Conservation (phyloP, 306 rosid species). For the Cyclanthera cordifolia region DNA sequence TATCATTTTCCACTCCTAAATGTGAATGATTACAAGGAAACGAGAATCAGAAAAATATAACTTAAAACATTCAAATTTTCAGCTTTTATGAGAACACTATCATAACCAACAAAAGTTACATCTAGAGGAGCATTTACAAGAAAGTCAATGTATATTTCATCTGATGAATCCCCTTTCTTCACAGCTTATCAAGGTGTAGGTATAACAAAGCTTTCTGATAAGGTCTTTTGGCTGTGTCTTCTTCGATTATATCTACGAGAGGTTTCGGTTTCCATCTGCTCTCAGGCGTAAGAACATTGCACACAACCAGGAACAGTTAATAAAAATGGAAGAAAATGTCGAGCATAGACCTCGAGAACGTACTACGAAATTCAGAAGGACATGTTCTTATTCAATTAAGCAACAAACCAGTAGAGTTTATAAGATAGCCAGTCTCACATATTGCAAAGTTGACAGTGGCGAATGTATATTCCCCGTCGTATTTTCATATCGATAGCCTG, state of each 20-base stretch:
- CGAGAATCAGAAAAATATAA: too few species aligned
- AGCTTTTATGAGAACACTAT: not conserved
- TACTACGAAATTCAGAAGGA: too few species aligned
- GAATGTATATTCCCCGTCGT: conserved; percentile 77
- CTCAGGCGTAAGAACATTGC: conserved; percentile 80
- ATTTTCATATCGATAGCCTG: conserved; percentile 62
- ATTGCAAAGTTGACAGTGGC: conserved; percentile 70
- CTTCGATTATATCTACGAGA: conserved; percentile 83
- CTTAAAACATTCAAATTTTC: too few species aligned
- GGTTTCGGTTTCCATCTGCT: conserved; percentile 91
- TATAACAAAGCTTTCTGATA: conserved; percentile 91
- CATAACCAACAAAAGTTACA: not conserved
- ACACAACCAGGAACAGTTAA: too few species aligned
- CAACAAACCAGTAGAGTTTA: too few species aligned
- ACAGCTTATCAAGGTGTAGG: conserved; percentile 93
- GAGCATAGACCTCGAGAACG: conserved; percentile 10
- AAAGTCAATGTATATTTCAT: conserved; percentile 54
- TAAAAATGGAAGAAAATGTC: too few species aligned
- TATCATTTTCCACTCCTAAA: too few species aligned
- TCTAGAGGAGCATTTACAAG: not conserved
- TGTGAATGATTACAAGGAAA: too few species aligned
- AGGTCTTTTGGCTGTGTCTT: conserved; percentile 73
- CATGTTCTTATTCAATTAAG: too few species aligned
- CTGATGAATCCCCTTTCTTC: conserved; percentile 69
- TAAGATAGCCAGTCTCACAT: conserved; percentile 33